A percentile compares a stretch with the other conserved stretches of the same genome.
Conservation (phyloP, 345 rosid species). For the Adansonia digitata region DNA sequence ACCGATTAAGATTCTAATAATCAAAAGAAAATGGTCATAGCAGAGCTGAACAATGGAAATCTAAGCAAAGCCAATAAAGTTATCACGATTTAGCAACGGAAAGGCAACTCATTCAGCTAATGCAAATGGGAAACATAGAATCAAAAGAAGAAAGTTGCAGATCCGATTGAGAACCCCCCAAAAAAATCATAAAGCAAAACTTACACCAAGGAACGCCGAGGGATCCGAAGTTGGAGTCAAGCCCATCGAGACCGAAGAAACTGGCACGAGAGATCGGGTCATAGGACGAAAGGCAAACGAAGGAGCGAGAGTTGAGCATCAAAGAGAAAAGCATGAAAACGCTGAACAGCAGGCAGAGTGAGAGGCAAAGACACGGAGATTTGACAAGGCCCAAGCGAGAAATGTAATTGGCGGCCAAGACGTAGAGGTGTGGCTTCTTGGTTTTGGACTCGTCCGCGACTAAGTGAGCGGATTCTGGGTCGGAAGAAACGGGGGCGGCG, state of each 20-base stretch:
- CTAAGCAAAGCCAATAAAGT: not conserved
- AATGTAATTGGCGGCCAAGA: constrained; percentile 42
- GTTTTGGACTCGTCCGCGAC: constrained; percentile 55
- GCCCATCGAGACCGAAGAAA: constrained; percentile 66
- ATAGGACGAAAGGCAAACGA: constrained; percentile 70
- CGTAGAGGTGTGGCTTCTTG: constrained; percentile 50
- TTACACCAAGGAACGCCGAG: constrained; percentile 99
- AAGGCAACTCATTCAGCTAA: not conserved
- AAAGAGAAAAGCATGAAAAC: constrained; percentile 17
- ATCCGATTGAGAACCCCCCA: constrained; percentile 13
- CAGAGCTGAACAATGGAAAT: not conserved
- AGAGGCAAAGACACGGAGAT: constrained; percentile 47
- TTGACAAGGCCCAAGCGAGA: constrained; percentile 41
- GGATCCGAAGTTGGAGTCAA: constrained; percentile 79
- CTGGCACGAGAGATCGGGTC: constrained; percentile 67
- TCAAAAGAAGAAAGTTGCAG: not conserved
- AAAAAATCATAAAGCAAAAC: constrained; percentile 20
- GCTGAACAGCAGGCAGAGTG: constrained; percentile 28
- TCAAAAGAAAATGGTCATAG: not conserved
- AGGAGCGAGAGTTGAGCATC: constrained; percentile 41
- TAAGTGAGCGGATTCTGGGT: constrained; percentile 19
- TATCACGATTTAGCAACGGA: not conserved
- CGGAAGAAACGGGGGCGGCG: constrained; percentile 31
- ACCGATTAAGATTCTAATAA: not conserved
- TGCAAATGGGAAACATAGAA: not conserved